A percentile compares a stretch with the other conserved stretches of the same genome.
Evolutionary conservation across 345 rosid species (phyloP).

Genomic region (Populus nigra): DNA sequence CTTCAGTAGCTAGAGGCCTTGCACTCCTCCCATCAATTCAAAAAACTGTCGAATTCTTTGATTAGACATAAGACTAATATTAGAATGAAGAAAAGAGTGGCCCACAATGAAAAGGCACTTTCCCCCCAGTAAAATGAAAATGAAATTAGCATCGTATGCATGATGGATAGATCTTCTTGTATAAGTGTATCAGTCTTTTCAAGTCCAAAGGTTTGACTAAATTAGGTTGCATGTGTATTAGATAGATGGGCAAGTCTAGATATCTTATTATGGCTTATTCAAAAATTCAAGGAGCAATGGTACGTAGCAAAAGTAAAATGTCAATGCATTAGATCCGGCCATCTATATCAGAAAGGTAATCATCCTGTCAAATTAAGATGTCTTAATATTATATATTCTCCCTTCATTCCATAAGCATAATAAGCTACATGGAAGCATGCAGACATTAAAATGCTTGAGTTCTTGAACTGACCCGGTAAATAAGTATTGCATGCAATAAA

Average conservation of each 20-base stretch:
- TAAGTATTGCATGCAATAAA: neutral
- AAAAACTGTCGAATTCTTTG: constrained; percentile 12
- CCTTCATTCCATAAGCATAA: neutral
- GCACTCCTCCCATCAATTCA: constrained; percentile 15
- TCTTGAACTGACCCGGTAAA: neutral
- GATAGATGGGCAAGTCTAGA: too few species aligned
- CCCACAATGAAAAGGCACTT: neutral
- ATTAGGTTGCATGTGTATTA: neutral
- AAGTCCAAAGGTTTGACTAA: neutral
- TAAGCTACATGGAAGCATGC: neutral
- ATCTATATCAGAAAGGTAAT: neutral
- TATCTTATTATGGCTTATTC: too few species aligned
- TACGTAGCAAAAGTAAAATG: neutral
- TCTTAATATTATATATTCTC: neutral
- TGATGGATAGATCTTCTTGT: neutral
- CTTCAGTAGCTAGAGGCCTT: constrained; percentile 14
- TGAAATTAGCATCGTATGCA: neutral
- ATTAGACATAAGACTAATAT: neutral
- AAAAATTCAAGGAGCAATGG: too few species aligned
- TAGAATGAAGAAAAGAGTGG: neutral
- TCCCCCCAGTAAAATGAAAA: neutral
- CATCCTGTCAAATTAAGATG: neutral
- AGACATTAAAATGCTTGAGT: neutral
- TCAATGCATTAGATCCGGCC: neutral
- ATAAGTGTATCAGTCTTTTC: neutral